Base-by-base conservation (phyloP, 208 protist genomes). In the Chromosphaera perkinsii region DNA sequence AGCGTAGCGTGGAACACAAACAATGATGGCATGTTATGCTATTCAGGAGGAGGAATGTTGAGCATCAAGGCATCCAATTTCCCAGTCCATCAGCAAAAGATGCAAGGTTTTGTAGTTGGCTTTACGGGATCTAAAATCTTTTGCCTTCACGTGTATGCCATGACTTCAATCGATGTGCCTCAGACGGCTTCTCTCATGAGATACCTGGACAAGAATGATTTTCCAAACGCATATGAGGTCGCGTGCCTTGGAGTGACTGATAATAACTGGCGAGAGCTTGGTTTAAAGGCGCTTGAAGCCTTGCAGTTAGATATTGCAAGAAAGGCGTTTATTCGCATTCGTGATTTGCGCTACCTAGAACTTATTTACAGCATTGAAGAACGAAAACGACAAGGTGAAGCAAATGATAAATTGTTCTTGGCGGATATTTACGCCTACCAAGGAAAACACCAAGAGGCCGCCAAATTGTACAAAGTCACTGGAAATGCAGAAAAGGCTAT, bases 91-190 rank as follows among this genome's bases (percentile, higher is more conserved):
- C 80, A 86, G 76, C 92, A 96, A 75, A 85, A 83, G 47, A 75
- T 92, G 33, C 83, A 90, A 26, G 94, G 93, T 24, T 77, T 91
- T 64, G 91, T 96, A 22, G 88, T 96, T 17, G 92, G 91, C 52
- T 96, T 97, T 78, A 91, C 90, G 64, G 92, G 88, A 0, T 92
- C 89, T 69, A 88, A 82, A 52, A 80, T 96, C 33, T 97, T 93
- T 69, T 93, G 90, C 67, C 75, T 97, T 10, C 80, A 92, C 56
- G 69, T 70, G 35, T 65, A 82, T 31, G 66, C 71, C 36, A 87
- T 97, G 78, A 80, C 89, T 54, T 80, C 85, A 29, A 66, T 96
- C 7, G 92, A 96, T 45, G 88, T 96, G 12, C 91, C 91, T 14
- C 92, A 96, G 73, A 42, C 54, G 26, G 29, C 31, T 17, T 60